Evolutionary conservation across 202 grass and related monocot genomes (phyloP).

Genomic region (Zoysia matrella): DNA sequence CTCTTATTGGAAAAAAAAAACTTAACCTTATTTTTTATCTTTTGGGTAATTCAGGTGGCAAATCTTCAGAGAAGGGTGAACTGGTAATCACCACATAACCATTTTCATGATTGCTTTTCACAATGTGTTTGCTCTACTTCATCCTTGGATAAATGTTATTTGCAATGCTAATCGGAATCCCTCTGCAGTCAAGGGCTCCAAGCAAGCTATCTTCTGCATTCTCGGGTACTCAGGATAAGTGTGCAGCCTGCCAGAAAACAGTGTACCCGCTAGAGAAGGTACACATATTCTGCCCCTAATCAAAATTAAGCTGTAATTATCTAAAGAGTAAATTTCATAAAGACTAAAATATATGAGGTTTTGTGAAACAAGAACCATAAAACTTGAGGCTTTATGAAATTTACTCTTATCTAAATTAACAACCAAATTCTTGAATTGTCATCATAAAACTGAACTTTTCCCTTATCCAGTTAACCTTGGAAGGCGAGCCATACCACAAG

Average conservation of each 20-base stretch:
- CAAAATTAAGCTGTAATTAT: too few relatives aligned
- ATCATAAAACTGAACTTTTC: background rate
- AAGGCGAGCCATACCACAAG: constrained; percentile 94
- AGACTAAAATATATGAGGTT: too few relatives aligned
- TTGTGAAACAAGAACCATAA: too few relatives aligned
- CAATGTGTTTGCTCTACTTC: background rate
- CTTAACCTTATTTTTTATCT: background rate
- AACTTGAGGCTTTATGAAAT: background rate
- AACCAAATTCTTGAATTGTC: background rate
- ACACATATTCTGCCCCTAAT: background rate
- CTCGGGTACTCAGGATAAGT: constrained; percentile 90
- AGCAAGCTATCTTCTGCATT: constrained; percentile 87
- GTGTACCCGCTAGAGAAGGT: constrained; percentile 97
- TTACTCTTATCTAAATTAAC: background rate
- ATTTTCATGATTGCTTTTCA: background rate
- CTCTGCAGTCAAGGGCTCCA: constrained; percentile 68
- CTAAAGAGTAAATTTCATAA: too few relatives aligned
- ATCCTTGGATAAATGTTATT: constrained; percentile 29
- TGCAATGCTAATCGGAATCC: constrained; percentile 10
- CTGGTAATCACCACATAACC: constrained; percentile 46
- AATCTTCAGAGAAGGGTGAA: constrained; percentile 62
- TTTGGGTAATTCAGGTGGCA: constrained; percentile 42
- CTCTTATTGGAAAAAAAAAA: background rate
- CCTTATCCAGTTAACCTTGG: constrained; percentile 69
- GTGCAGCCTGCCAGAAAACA: constrained; percentile 80